These are phyloP conservation scores for Mortierella sp. DNA, from an alignment of 371 early-diverging fungal species.

Conservation along the genomic window DNA sequence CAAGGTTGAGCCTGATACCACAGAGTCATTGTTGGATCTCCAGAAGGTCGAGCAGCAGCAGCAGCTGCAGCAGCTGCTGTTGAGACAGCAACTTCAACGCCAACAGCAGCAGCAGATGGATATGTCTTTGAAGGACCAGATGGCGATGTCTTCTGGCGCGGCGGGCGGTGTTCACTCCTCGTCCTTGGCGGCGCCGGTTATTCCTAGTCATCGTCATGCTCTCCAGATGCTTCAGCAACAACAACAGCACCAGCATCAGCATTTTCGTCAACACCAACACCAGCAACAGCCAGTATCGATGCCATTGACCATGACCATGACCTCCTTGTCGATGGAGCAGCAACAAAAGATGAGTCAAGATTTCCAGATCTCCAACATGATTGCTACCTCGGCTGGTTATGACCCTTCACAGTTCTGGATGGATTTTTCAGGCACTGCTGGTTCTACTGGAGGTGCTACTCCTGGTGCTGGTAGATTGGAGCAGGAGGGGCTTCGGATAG, in stretches of 20 bases:
- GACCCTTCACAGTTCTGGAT: conserved; percentile 49
- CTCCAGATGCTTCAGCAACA: conserved; percentile 38
- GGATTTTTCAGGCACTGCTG: conserved; percentile 25
- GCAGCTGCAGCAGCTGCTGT: conserved; percentile 31
- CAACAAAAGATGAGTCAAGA: conserved; percentile 38
- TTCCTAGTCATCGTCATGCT: conserved; percentile 49
- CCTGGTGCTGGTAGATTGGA: background rate
- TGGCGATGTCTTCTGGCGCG: background rate
- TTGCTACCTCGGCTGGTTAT: conserved; percentile 19
- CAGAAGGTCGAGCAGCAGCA: conserved; percentile 45
- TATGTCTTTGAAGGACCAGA: conserved; percentile 26
- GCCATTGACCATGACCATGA: conserved; percentile 44
- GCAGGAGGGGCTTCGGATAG: conserved; percentile 9
- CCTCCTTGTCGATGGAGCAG: conserved; percentile 34
- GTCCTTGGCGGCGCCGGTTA: conserved; percentile 28
- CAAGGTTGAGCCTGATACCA: conserved; percentile 21
- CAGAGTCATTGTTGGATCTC: conserved; percentile 6
- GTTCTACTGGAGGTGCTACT: background rate
- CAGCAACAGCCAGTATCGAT: conserved; percentile 14
- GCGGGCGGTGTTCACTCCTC: background rate
- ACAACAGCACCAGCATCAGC: conserved; percentile 20
- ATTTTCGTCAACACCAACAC: background rate
- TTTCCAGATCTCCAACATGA: conserved; percentile 22
- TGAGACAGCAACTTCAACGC: conserved; percentile 49
- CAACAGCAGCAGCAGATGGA: conserved; percentile 45